Percentiles rank a stretch among this genome's conserved stretches.
Evolutionary conservation across 2,329 filamentous ascomycete genomes (phyloP).

Genomic region (Monosporascus sp.): DNA sequence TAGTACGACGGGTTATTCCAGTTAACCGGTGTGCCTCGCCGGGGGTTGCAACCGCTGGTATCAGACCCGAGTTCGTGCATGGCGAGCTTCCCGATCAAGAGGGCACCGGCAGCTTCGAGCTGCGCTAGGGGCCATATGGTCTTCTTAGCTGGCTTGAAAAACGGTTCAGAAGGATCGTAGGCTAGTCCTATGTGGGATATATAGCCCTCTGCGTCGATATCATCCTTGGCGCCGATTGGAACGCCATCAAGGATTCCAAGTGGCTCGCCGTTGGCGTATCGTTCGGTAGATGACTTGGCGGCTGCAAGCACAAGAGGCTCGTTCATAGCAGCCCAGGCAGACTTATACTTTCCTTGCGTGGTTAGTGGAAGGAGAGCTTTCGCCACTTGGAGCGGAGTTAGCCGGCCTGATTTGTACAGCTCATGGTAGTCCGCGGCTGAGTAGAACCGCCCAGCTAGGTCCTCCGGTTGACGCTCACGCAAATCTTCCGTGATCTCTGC

Average conservation of each 20-base stretch:
- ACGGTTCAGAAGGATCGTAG: constrained; percentile 47
- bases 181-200: constrained; percentile 59
- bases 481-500: constrained; percentile 38
- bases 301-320: constrained; percentile 58
- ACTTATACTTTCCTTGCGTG: constrained; percentile 55
- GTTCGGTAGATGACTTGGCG: constrained; percentile 65
- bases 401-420: constrained; percentile 62
- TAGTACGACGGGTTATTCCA: constrained; percentile 74
- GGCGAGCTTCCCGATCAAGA: constrained; percentile 69
- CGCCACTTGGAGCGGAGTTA: constrained; percentile 68
- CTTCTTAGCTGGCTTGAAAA: constrained; percentile 43
- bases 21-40: constrained; percentile 69
- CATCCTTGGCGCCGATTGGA: constrained; percentile 79
- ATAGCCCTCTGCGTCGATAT: constrained; percentile 67
- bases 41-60: constrained; percentile 77
- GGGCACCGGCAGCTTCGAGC: constrained; percentile 67
- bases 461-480: constrained; percentile 32
- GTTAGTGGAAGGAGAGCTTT: constrained; percentile 68
- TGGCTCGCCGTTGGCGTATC: constrained; percentile 62
- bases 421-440: constrained; percentile 72
- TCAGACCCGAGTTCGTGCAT: constrained; percentile 82
- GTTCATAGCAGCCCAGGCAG: constrained; percentile 66
- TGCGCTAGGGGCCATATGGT: constrained; percentile 67
- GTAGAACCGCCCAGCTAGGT: constrained; percentile 51
- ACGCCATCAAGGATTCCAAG: constrained; percentile 73